Percentiles rank a stretch among this genome's conserved stretches.
Evolutionary conservation across 768 basidiomycete genomes (phyloP).

Genomic region (Auricularia heimuer): DNA sequence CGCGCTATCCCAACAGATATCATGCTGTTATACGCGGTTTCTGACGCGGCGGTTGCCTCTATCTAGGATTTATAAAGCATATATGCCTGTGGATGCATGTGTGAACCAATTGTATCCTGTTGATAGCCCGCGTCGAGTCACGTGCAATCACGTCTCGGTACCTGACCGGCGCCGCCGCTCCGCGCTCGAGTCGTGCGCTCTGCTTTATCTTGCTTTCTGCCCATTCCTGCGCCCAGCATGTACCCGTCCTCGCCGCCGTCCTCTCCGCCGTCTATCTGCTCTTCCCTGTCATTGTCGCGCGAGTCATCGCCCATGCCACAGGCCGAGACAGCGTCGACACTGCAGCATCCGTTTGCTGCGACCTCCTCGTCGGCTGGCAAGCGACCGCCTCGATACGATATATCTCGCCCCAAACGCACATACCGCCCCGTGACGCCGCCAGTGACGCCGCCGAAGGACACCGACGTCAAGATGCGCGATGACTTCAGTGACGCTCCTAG

Average conservation of each 20-base stretch:
- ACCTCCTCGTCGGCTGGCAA: not conserved
- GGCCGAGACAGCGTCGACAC: not conserved
- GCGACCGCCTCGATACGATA: not conserved
- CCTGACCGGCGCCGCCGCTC: no score
- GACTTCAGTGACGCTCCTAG: not conserved
- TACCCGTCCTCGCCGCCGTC: not conserved
- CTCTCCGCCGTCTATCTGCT: not conserved
- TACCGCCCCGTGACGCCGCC: not conserved
- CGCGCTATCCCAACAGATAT: no score
- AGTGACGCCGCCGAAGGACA: not conserved
- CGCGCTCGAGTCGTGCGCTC: not conserved
- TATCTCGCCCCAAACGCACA: not conserved
- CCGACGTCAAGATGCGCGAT: not conserved
- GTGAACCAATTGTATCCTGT: no score
- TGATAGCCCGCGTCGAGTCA: no score
- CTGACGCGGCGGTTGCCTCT: no score
- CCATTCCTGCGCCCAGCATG: not conserved
- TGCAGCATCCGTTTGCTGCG: not conserved
- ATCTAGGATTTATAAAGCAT: no score
- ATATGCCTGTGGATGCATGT: no score
- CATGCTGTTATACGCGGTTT: no score
- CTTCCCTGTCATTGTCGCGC: not conserved
- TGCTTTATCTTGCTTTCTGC: not conserved
- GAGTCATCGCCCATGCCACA: not conserved
- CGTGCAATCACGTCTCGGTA: no score